Evolutionary conservation across 139 green algal genomes (phyloP).

Genomic region (Chlorella ohadii): DNA sequence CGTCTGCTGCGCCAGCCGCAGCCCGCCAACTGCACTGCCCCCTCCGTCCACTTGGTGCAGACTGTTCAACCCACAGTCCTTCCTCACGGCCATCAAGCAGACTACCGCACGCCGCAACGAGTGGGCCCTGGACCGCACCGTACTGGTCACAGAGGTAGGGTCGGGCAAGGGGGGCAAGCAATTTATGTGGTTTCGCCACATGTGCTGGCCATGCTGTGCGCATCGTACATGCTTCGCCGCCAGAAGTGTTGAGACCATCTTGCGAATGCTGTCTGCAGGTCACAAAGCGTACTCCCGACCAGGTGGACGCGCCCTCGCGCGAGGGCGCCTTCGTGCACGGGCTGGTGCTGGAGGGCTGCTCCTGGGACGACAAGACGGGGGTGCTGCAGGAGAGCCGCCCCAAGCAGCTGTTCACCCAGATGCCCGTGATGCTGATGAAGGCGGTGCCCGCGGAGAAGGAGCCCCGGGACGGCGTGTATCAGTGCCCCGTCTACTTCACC

Average conservation of each 20-base stretch:
- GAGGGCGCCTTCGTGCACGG: conserved; percentile 92
- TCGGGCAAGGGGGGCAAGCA: no score
- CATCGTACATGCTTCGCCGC: no score
- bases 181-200: no score
- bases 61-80: conserved; percentile 95
- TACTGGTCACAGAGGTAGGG: conserved; percentile 52
- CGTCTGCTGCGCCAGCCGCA: not conserved
- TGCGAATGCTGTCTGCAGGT: conserved; percentile 60
- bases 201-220: no score
- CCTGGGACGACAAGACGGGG: conserved; percentile 91
- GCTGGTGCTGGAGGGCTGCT: conserved; percentile 89
- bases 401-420: conserved; percentile 89
- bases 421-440: conserved; percentile 66
- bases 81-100: conserved; percentile 95
- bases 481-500: conserved; percentile 94
- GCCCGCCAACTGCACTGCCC: not conserved
- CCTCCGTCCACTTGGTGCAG: conserved; percentile 19
- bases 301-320: conserved; percentile 80
- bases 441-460: conserved; percentile 23
- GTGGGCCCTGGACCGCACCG: conserved; percentile 86
- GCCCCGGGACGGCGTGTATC: conserved; percentile 3
- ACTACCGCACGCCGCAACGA: conserved; percentile 90
- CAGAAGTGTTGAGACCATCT: no score
- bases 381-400: conserved; percentile 85
- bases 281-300: conserved; percentile 87